These are phyloP conservation scores for Onygenales sp. DNA, from an alignment of 2,329 filamentous ascomycete species.

Conservation along the genomic window DNA sequence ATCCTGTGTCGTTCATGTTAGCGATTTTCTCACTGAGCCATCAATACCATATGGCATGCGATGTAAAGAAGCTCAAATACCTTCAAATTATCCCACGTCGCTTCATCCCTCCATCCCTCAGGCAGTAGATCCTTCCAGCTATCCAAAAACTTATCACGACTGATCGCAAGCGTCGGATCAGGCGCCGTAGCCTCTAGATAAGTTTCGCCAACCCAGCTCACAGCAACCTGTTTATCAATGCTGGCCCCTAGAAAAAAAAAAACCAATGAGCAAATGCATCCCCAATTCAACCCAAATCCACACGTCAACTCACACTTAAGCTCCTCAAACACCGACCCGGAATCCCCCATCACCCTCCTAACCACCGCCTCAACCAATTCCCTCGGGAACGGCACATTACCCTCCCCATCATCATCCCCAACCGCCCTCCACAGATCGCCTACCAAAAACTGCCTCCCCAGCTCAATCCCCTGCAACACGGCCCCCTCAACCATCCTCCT, in stretches of 20 bases:
- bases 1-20: constrained; percentile 13
- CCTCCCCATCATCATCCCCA: constrained; percentile 21
- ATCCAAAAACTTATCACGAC: constrained; percentile 25
- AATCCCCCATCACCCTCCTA: constrained; percentile 23
- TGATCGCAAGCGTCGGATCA: constrained; percentile 19
- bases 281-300: not conserved
- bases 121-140: constrained; percentile 35
- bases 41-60: not conserved
- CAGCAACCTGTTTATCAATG: constrained; percentile 25
- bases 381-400: constrained; percentile 20
- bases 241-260: constrained; percentile 25
- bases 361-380: constrained; percentile 30
- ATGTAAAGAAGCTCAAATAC: constrained; percentile 14
- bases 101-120: constrained; percentile 32
- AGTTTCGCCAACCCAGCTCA: constrained; percentile 30
- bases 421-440: constrained; percentile 31
- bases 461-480: constrained; percentile 29
- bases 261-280: not conserved
- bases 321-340: constrained; percentile 13
- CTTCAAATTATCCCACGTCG: constrained; percentile 22
- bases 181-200: constrained; percentile 31
- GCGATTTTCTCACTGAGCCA: not conserved
- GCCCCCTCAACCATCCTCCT: constrained; percentile 29
- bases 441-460: constrained; percentile 33
- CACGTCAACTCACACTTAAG: constrained; percentile 27